Base-by-base conservation (phyloP, 2,329 filamentous ascomycete genomes). In the Chaetoscypha palmicola region DNA sequence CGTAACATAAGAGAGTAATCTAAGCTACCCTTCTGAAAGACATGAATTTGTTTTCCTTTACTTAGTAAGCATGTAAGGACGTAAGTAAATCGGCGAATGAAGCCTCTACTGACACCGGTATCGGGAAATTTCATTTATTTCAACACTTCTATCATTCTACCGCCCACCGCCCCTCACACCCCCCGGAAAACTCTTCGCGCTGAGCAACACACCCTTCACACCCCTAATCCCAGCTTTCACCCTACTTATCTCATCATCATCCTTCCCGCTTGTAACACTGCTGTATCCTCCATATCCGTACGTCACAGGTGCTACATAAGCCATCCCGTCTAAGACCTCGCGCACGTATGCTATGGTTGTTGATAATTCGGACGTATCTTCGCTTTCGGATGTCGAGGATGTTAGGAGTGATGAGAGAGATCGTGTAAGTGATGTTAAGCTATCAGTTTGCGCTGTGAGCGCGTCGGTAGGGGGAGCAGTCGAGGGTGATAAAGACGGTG, bases 161-260 rank as follows among this genome's bases (percentile, higher is more conserved):
- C n/a, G n/a, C n/a, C n/a, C n/a, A n/a, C n/a, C n/a, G n/a, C 23
- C 39, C 19, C 21, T 54, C 17, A 53, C 44, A n/a, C 51, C 59
- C 2, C 56, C 57, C 2, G 81, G 83, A 53, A 91, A 91, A 56
- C 78, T 86, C 57, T 83, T 77, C 3, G 86, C 77, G 57, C 79
- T 87, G 44, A 94, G 64, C 53, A 92, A 67, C 9, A 87, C 76
- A 1, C 86, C 86, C 68, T 94, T 94, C 32, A 92, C 77, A 45
- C 83, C 75, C 51, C 86, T 70, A 40, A 94, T 90, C 49, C 83
- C 85, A 51, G 79, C 79, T 66, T 85, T 86, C 16, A 86, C 71
- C 59, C 76, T 79, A 50, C 78, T 78, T 55, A 88, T 80, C 64
- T 86, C 83, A 63, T 91, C 85, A 49, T 79, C 74, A 22, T 74